Percentiles rank a stretch among this genome's conserved stretches.
These are phyloP conservation scores for Stenocarpella maydis DNA, from an alignment of 2,329 filamentous ascomycete species.

Conservation along the genomic window DNA sequence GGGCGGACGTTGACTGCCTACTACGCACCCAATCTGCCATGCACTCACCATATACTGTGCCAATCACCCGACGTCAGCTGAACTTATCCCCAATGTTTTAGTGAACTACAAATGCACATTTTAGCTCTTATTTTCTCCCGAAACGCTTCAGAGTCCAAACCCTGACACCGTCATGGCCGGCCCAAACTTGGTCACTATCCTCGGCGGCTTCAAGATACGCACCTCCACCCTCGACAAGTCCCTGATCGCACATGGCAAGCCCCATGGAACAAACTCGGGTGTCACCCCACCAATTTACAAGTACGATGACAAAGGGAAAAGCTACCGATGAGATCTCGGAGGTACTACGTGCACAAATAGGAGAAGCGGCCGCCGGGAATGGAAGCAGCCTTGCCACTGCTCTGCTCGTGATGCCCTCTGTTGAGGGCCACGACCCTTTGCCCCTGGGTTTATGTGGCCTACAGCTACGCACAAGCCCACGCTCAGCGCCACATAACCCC, in stretches of 20 bases:
- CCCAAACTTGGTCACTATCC: neutral
- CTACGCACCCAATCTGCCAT: no score
- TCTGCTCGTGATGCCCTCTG: neutral
- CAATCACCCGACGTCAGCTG: neutral
- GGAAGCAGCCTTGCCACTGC: neutral
- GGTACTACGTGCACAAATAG: neutral
- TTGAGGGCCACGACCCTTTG: no score
- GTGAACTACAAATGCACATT: neutral
- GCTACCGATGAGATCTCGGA: conserved; percentile 5
- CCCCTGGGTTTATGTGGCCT: no score
- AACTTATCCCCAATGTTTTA: neutral
- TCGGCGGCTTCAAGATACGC: neutral
- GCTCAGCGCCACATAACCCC: no score
- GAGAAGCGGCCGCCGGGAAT: no score
- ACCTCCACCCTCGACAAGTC: neutral
- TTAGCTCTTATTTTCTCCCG: neutral
- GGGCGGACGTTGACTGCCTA: no score
- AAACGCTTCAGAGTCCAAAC: neutral
- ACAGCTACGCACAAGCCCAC: no score
- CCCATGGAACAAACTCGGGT: neutral
- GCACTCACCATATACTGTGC: neutral
- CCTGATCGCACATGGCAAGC: neutral
- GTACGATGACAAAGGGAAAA: neutral
- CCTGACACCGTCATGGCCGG: neutral
- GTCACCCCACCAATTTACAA: neutral